Evolutionary conservation across 1,284 basidiomycete species (phyloP), one percentile per base, ranked within the genome.

Genomic region (Thecaphora thlaspeos): DNA sequence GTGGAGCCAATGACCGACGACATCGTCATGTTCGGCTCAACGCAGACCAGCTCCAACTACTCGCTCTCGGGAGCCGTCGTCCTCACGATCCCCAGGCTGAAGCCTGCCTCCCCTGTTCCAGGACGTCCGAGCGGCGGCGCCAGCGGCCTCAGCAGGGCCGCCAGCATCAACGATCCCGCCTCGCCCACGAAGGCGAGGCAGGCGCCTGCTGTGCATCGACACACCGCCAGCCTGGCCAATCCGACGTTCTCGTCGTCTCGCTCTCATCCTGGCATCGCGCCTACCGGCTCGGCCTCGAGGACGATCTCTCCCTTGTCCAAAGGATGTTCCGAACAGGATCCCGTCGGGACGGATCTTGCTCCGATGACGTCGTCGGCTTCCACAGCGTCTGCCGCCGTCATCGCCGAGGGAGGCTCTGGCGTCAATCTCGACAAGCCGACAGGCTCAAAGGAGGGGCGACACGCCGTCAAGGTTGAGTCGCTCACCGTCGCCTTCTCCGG

Each of bases 11-110:
- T 69, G 21, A 46, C 55, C 14, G 70, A 71, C 24, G 48, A 46
- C 14, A 54, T 77, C 49, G 62, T 60, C 51, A 77, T 77, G 75
- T 77, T 77, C 46, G 75, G 75, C 21, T 71, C 74, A 23, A 66
- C 73, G 34, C 74, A 77, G 49, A 70, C 75, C 7, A 69, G 68
- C 40, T 66, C 68, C 41, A 76, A 74, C 40, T 77, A 77, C 48
- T 77, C 73, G n/a, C 54, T 76, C 17, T 72, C 72, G 4, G 72
- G 73, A 19, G 59, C 48, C 19, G 59, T 73, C 18, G 52, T 65
- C 19, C 46, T 75, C 15, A 49, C 43, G 9, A 18, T 63, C 15
- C 51, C 49, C 17, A 40, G n/a, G 21, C 21, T 9, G 8, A 40
- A 14, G 38, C 38, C 38, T 7, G 28, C 14, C 32, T 8, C 7